Percentiles rank a stretch among this genome's conserved stretches.
Conservation (phyloP, 2,329 filamentous ascomycete species). For the Cladosporium sp. region DNA sequence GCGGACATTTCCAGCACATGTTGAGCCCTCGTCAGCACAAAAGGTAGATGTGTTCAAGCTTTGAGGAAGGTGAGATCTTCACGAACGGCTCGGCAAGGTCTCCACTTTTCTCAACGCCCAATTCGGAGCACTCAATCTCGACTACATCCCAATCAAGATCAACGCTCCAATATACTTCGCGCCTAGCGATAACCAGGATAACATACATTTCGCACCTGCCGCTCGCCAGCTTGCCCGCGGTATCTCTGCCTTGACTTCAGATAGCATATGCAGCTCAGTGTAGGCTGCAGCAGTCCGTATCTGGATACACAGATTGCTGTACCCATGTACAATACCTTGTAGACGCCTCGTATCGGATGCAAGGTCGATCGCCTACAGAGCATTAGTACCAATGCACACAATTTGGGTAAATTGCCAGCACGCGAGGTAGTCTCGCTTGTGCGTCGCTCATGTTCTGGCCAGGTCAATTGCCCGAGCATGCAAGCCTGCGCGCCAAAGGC, state of each 20-base stretch:
- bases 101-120: conserved; percentile 4
- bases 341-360: not conserved
- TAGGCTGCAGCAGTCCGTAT: not conserved
- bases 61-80: not conserved
- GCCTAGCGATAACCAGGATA: not conserved
- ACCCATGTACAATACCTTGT: not conserved
- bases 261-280: not conserved
- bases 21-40: not conserved
- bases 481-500: not conserved
- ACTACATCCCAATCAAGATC: not conserved
- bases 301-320: not conserved
- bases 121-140: not conserved
- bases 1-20: not conserved
- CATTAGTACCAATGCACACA: not conserved
- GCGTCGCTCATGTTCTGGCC: not conserved
- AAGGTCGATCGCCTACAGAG: not conserved
- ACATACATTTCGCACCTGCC: not conserved
- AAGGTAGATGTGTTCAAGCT: conserved; percentile 7
- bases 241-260: not conserved
- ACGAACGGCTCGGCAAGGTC: not conserved
- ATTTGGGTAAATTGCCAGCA: not conserved
- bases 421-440: not conserved
- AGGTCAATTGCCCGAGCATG: not conserved
- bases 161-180: not conserved
- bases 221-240: not conserved